These are phyloP conservation scores for Cafeteria roenbergensis DNA, from an alignment of 108 stramenopile species.

Conservation along the genomic window DNA sequence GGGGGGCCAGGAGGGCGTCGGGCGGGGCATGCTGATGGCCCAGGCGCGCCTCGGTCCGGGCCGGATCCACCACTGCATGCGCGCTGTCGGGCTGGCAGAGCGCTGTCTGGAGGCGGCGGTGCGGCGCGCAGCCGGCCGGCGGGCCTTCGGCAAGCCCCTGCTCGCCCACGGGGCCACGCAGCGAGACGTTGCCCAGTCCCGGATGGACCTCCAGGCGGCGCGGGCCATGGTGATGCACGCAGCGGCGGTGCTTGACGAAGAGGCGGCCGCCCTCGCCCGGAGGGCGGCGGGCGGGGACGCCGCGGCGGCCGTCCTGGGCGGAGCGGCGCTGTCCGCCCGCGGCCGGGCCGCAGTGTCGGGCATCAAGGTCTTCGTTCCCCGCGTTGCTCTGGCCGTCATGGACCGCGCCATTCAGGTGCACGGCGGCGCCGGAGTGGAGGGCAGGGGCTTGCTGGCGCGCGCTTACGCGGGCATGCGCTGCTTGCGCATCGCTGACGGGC, in stretches of 20 bases:
- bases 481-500: constrained; percentile 84
- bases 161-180: constrained; percentile 7
- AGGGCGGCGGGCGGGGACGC: too few relatives aligned
- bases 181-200: constrained; percentile 10
- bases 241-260: constrained; percentile 26
- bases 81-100: constrained; percentile 20
- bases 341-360: constrained; percentile 45
- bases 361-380: constrained; percentile 76
- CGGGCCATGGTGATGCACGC: constrained; percentile 28
- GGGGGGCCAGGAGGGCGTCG: constrained; percentile 39
- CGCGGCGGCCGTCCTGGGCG: too few relatives aligned
- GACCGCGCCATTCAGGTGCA: constrained; percentile 76
- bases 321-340: too few relatives aligned
- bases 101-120: constrained; percentile 8
- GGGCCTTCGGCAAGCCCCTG: constrained; percentile 22
- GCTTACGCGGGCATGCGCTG: constrained; percentile 64
- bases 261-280: constrained; percentile 14
- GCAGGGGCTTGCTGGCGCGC: constrained; percentile 60
- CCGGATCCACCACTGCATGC: constrained; percentile 28
- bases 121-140: constrained; percentile 2
- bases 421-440: constrained; percentile 74
- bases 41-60: constrained; percentile 30
- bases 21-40: constrained; percentile 42
- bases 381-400: constrained; percentile 52
- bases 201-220: constrained; percentile 17